Conservation (phyloP, 2,329 filamentous ascomycete genomes). For the Diaporthe australafricana region DNA sequence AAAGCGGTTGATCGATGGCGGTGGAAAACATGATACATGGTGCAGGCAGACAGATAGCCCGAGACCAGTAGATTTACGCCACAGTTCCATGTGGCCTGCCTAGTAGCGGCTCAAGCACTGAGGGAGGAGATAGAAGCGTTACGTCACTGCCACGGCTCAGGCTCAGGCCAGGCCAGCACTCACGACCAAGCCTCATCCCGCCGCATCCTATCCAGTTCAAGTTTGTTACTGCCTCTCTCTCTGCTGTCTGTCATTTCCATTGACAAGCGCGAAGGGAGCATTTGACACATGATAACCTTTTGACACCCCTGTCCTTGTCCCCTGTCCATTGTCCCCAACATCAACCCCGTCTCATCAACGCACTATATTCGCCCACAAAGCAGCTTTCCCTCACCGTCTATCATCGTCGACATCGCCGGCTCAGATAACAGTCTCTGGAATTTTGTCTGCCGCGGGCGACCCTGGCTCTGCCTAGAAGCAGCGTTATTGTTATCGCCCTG, state of each 20-base stretch:
- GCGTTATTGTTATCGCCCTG: background rate
- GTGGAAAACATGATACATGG: background rate
- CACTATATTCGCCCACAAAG: constrained; percentile 1
- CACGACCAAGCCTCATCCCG: background rate
- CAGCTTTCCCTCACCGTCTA: background rate
- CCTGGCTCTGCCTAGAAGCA: background rate
- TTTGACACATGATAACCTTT: constrained; percentile 20
- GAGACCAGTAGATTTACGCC: background rate
- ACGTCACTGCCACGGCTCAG: constrained; percentile 19
- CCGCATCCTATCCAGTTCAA: constrained; percentile 3
- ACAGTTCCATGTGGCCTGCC: constrained; percentile 5
- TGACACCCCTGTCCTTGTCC: background rate
- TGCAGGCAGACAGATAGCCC: background rate
- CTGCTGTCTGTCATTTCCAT: constrained; percentile 19
- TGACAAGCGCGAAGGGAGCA: constrained; percentile 1
- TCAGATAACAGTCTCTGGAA: background rate
- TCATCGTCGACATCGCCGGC: background rate
- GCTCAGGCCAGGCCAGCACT: background rate
- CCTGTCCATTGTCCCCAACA: background rate
- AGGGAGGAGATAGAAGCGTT: background rate
- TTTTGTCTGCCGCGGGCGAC: background rate
- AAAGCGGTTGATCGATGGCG: background rate
- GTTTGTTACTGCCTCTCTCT: background rate
- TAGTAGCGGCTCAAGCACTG: background rate
- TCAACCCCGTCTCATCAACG: background rate